These are phyloP conservation scores for Daedalea quercina DNA, from an alignment of 768 basidiomycete species.

Conservation along the genomic window DNA sequence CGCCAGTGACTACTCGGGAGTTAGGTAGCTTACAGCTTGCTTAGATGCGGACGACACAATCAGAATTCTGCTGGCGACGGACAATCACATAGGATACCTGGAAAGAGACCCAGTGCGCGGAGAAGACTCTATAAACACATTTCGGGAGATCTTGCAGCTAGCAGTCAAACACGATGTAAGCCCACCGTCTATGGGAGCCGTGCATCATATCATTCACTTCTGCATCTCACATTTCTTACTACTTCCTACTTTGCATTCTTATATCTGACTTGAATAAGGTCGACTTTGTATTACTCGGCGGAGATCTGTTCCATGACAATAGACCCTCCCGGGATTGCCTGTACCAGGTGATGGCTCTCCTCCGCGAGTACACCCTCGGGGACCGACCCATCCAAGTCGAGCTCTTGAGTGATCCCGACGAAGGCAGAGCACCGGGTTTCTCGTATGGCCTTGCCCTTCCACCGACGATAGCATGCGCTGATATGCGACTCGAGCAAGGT, in stretches of 20 bases:
- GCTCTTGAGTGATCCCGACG: conserved; percentile 85
- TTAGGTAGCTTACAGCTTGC: too few species aligned
- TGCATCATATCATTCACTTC: too few species aligned
- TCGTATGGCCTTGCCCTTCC: conserved; percentile 44
- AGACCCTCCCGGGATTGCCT: conserved; percentile 86
- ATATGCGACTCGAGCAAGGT: conserved; percentile 38
- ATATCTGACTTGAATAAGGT: conserved; percentile 48
- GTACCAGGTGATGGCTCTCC: conserved; percentile 81
- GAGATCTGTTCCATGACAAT: conserved; percentile 98
- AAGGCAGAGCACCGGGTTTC: conserved; percentile 81
- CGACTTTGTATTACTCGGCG: conserved; percentile 91
- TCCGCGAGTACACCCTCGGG: conserved; percentile 87
- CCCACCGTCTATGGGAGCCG: conserved; percentile 2
- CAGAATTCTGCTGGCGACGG: conserved; percentile 84
- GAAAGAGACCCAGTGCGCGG: conserved; percentile 94
- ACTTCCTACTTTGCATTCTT: too few species aligned
- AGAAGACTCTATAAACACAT: conserved; percentile 92
- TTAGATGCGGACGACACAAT: conserved; percentile 63
- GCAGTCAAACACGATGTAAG: conserved; percentile 84
- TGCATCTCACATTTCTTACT: too few species aligned
- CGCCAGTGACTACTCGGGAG: too few species aligned
- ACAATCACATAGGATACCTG: conserved; percentile 93
- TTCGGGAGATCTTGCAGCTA: conserved; percentile 87
- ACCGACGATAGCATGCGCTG: not conserved
- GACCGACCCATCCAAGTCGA: conserved; percentile 89